phyloP scores from a whole-genome alignment of 495 filamentous ascomycete species.

The Ramalina intermedia region DNA sequence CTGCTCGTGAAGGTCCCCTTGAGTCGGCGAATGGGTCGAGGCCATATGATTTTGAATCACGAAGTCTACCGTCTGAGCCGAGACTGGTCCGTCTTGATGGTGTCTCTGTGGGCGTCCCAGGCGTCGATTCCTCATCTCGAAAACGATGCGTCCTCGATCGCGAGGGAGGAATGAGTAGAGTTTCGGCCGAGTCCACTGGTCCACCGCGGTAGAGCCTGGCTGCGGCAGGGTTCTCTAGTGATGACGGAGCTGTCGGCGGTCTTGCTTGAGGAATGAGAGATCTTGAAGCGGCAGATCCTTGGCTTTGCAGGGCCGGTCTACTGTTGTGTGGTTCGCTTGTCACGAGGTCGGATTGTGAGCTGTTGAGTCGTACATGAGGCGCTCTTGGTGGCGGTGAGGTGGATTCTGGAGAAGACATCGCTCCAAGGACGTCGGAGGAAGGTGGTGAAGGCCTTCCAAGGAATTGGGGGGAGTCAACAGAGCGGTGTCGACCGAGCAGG shows the following conservation, averaged over 20 bases:
- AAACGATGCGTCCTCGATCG: slow-evolving; percentile 27
- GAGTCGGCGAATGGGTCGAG: slow-evolving; percentile 38
- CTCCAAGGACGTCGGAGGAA: too few relatives aligned
- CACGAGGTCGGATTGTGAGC: slow-evolving; percentile 38
- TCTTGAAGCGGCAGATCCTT: slow-evolving; percentile 21
- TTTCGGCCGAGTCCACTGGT: slow-evolving; percentile 41
- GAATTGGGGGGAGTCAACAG: too few relatives aligned
- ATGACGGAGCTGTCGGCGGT: slow-evolving; percentile 13
- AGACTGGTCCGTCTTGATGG: slow-evolving; percentile 48
- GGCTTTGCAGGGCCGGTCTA: slow-evolving; percentile 18
- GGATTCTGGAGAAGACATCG: too few relatives aligned
- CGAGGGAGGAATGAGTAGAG: slow-evolving; percentile 40
- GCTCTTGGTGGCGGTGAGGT: slow-evolving; percentile 6
- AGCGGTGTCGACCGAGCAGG: too few relatives aligned
- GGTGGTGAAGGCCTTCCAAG: too few relatives aligned
- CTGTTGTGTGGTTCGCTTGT: slow-evolving; percentile 19
- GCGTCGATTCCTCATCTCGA: slow-evolving; percentile 30
- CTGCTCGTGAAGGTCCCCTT: slow-evolving; percentile 43
- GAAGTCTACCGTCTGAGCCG: slow-evolving; percentile 40
- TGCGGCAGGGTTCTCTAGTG: slow-evolving; percentile 6
- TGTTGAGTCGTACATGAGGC: slow-evolving; percentile 48
- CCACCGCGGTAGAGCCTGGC: slow-evolving; percentile 22
- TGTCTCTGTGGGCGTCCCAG: slow-evolving; percentile 26
- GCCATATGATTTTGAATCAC: slow-evolving; percentile 33
- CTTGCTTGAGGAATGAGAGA: slow-evolving; percentile 25